Percentiles rank a stretch among this genome's conserved stretches.
Conservation (phyloP, 345 rosid species). For the Populus davidiana region DNA sequence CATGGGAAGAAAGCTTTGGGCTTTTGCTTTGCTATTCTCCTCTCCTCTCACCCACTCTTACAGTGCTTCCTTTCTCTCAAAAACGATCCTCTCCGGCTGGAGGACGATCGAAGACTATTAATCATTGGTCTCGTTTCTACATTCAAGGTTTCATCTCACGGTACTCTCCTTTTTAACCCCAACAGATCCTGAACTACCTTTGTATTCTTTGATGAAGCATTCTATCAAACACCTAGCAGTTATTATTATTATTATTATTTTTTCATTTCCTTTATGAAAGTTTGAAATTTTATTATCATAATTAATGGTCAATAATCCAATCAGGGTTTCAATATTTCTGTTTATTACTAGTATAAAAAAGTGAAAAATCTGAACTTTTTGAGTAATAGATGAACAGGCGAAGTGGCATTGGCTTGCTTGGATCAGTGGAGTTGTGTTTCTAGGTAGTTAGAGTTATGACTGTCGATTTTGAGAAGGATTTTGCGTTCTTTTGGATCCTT, state of each 20-base stretch:
- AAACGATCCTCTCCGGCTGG: background rate
- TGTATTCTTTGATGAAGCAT: background rate
- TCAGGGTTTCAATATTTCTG: background rate
- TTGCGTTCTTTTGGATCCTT: slow-evolving; percentile 35
- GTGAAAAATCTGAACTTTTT: background rate
- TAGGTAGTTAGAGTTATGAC: slow-evolving; percentile 35
- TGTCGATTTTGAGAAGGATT: slow-evolving; percentile 37
- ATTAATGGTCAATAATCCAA: background rate
- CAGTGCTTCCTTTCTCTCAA: background rate
- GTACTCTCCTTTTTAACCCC: background rate
- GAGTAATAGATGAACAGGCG: background rate
- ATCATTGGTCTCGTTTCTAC: background rate
- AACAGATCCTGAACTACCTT: background rate
- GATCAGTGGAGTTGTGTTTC: background rate
- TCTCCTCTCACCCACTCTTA: background rate
- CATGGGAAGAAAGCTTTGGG: background rate
- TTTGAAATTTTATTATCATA: background rate
- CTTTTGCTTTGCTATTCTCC: background rate
- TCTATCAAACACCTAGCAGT: background rate
- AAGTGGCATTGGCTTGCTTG: background rate
- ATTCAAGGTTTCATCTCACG: background rate
- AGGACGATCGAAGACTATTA: background rate
- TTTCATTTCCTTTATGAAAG: background rate
- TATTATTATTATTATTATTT: background rate
- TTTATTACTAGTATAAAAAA: background rate